A percentile compares a stretch with the other conserved stretches of the same genome.
phyloP scores from a whole-genome alignment of 495 filamentous ascomycete genomes.

The Neurospora intermedia region DNA sequence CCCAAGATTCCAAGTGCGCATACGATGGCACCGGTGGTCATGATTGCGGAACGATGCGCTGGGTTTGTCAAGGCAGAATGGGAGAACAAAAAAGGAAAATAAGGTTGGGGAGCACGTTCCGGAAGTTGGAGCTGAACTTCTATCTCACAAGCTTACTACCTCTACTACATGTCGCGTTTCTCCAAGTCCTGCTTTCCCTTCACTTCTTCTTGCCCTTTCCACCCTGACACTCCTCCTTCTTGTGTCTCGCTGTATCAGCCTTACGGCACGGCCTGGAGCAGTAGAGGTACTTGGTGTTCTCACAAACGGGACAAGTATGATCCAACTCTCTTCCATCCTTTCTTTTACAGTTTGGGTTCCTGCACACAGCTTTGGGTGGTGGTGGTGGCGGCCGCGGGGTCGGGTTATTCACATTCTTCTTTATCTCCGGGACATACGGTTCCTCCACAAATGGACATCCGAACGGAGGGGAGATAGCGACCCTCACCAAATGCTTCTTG shows the following conservation, averaged over 20 bases:
- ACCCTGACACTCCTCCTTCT: slow-evolving; percentile 9
- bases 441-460: slow-evolving; percentile 24
- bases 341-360: slow-evolving; percentile 13
- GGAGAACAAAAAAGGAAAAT: slow-evolving; percentile 5
- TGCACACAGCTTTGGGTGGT: slow-evolving; percentile 1
- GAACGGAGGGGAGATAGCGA: slow-evolving; percentile 29
- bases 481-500: slow-evolving; percentile 15
- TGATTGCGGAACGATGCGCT: slow-evolving; percentile 41
- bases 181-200: background rate
- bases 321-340: slow-evolving; percentile 13
- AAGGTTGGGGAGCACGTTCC: background rate
- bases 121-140: background rate
- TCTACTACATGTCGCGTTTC: background rate
- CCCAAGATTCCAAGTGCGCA: slow-evolving; percentile 36
- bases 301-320: slow-evolving; percentile 19
- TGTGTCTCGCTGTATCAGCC: slow-evolving; percentile 27
- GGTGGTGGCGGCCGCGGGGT: background rate
- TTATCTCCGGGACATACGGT: slow-evolving; percentile 6
- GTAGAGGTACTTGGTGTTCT: slow-evolving; percentile 13
- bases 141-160: background rate
- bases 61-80: slow-evolving; percentile 34
- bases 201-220: background rate
- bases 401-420: background rate
- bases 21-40: slow-evolving; percentile 36
- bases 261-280: slow-evolving; percentile 25